Conservation (phyloP, 441 rosid genomes). For the Erodium texanum region DNA sequence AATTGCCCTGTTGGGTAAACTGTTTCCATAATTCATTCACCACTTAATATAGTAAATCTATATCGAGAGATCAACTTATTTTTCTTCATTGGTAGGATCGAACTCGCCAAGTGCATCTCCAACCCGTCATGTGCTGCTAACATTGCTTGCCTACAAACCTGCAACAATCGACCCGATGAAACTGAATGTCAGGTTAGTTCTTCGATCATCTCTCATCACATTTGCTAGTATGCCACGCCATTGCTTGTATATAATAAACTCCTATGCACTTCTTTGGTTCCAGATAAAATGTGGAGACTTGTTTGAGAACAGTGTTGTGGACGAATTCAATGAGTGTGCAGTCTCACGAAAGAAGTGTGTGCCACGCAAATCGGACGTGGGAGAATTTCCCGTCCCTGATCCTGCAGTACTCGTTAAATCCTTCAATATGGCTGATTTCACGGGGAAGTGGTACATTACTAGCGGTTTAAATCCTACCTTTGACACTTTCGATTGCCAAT, state of each 20-base stretch:
- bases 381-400: constrained; percentile 83
- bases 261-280: constrained; percentile 10
- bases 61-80: no score
- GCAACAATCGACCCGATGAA: constrained; percentile 91
- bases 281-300: constrained; percentile 92
- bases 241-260: no score
- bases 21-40: no score
- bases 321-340: constrained; percentile 88
- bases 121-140: constrained; percentile 89
- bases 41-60: no score
- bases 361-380: constrained; percentile 73
- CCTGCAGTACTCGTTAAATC: constrained; percentile 62
- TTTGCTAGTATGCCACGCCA: constrained; percentile 1
- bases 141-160: constrained; percentile 87
- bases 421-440: constrained; percentile 68
- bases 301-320: constrained; percentile 74
- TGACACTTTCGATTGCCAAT: constrained; percentile 74
- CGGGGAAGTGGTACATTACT: constrained; percentile 78
- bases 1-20: no score
- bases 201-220: constrained; percentile 5
- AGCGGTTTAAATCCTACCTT: constrained; percentile 91
- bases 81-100: constrained; percentile 43
- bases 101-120: constrained; percentile 81
- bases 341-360: constrained; percentile 87
- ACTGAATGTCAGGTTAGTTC: constrained; percentile 82